Evolutionary conservation across 345 rosid genomes (phyloP), one percentile per base, ranked within the genome.

Genomic region (Bruguiera parviflora): DNA sequence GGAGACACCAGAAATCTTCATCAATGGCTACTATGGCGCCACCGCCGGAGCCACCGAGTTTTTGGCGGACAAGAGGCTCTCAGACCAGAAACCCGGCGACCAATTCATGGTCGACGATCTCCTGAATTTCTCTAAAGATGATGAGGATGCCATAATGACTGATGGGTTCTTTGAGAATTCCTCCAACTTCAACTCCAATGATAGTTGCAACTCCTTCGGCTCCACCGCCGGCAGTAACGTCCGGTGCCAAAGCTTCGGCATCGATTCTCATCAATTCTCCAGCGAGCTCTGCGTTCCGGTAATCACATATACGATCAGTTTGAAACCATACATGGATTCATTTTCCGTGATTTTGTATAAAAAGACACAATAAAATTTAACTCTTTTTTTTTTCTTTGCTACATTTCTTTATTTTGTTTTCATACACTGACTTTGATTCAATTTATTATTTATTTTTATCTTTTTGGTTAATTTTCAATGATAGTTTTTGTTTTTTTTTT

Each of bases 211-310:
- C 70, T 83, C 90, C 53, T 78, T 87, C 61, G 66, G 73, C 55
- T 83, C 87, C 70, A 76, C 83, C 35, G 79, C 69, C 49, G 73
- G 76, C 29, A 62, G 27, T 0, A 24, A 25, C 49, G 31, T 64
- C 56, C 70, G 78, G 27, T 74, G 73, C 57, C 82, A 73, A 31
- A 75, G 80, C 73, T 69, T 78, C 74, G 83, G 5, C 49, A 13
- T 69, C 37, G 84, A 77, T 58, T 77, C 83, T 65, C 80, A 82
- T 63, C 80, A 81, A 32, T 79, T 83, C 77, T 76, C 84, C 64
- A 68, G 81, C 71, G 95, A 86, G 69, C 85, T 89, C 58, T 85
- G 84, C 75, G 86, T 87, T 66, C 95, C 91, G 88, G 95, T 89
- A 77, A 71, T 33, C 64, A 21, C 22, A 53, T 35, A 33, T 13